phyloP scores from a whole-genome alignment of 2,329 filamentous ascomycete genomes.

The Gremmenia infestans region DNA sequence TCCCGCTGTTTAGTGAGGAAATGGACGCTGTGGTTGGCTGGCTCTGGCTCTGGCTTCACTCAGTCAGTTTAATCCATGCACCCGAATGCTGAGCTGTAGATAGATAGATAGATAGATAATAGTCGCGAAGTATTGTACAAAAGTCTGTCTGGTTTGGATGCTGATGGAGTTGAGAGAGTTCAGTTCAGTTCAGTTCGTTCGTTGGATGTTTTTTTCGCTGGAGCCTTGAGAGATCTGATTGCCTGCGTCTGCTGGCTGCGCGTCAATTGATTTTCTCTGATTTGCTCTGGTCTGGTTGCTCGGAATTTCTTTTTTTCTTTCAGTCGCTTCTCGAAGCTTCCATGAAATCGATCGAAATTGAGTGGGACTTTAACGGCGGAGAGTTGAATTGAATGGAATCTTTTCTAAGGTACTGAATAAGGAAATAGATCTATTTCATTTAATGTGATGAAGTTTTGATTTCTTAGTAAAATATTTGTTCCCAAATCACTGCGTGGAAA shows the following conservation, averaged over 20 bases:
- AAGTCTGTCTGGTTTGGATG: too few relatives aligned
- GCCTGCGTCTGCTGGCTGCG: too few relatives aligned
- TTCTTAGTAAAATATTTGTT: neutral
- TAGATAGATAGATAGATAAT: neutral
- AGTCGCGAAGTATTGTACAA: too few relatives aligned
- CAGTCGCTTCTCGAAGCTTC: neutral
- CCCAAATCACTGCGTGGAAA: neutral
- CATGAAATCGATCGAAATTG: neutral
- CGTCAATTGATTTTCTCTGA: too few relatives aligned
- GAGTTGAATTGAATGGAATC: neutral
- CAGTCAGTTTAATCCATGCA: slow-evolving; percentile 7
- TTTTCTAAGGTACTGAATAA: neutral
- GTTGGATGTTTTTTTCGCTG: too few relatives aligned
- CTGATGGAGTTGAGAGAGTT: too few relatives aligned
- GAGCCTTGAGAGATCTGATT: too few relatives aligned
- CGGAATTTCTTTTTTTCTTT: neutral
- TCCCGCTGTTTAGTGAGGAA: slow-evolving; percentile 8
- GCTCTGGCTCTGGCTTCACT: neutral
- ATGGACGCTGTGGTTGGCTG: slow-evolving; percentile 8
- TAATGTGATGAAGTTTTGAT: too few relatives aligned
- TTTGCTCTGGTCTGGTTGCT: too few relatives aligned
- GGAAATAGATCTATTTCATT: neutral
- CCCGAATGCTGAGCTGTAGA: neutral
- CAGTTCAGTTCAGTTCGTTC: too few relatives aligned
- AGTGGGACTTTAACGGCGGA: neutral